Evolutionary conservation across 2,329 filamentous ascomycete species (phyloP).

Genomic region (Diaporthe sp.): DNA sequence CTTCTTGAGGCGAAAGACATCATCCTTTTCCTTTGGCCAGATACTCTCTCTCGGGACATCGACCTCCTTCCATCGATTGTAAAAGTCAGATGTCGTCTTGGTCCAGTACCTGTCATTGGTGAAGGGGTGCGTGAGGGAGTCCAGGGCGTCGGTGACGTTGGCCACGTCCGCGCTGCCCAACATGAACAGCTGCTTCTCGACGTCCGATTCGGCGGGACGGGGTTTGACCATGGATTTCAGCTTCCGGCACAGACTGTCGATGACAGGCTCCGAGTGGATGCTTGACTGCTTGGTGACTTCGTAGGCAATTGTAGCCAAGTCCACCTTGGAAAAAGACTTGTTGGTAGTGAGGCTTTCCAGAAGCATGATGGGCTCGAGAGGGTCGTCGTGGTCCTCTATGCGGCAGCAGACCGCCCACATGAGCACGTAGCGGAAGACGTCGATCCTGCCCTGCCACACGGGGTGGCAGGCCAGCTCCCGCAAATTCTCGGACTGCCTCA

Average conservation of each 20-base stretch:
- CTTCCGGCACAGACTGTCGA: neutral
- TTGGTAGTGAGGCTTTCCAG: too few relatives aligned
- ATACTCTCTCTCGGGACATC: neutral
- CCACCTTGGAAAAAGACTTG: too few relatives aligned
- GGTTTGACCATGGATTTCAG: neutral
- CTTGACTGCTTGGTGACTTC: too few relatives aligned
- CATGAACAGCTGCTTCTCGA: neutral
- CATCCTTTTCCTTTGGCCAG: neutral
- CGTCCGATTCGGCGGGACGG: too few relatives aligned
- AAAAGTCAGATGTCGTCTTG: neutral
- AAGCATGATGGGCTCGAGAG: neutral
- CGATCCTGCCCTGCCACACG: neutral
- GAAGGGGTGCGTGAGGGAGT: neutral
- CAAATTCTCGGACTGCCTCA: neutral
- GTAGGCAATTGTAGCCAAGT: neutral
- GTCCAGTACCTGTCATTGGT: neutral
- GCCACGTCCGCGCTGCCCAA: neutral
- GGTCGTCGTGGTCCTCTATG: neutral
- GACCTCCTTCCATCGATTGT: neutral
- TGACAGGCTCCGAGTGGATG: neutral
- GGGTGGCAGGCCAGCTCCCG: neutral
- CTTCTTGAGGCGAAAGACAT: too few relatives aligned
- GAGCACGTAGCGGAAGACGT: neutral
- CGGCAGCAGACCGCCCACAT: neutral
- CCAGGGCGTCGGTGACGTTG: neutral